Percentiles rank a stretch among this genome's conserved stretches.
Evolutionary conservation across 2,329 filamentous ascomycete genomes (phyloP).

Genomic region (Seiridium unicorne): DNA sequence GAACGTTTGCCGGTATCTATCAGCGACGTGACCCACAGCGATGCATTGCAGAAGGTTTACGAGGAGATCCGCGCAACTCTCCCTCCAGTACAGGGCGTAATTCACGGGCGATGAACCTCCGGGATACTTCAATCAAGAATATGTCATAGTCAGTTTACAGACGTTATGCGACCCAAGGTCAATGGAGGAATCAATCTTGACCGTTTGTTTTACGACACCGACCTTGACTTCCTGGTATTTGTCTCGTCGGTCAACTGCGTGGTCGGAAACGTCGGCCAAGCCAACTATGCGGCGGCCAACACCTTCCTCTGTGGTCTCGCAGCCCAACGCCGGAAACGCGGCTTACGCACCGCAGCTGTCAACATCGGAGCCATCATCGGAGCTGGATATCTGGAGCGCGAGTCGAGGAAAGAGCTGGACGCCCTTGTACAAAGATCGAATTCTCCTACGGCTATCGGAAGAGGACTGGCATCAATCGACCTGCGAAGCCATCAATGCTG

Average conservation of each 20-base stretch:
- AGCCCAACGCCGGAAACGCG: slow-evolving; percentile 11
- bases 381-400: slow-evolving; percentile 13
- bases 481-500: neutral
- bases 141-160: slow-evolving; percentile 17
- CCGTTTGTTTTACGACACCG: slow-evolving; percentile 10
- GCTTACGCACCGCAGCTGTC: slow-evolving; percentile 41
- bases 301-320: slow-evolving; percentile 8
- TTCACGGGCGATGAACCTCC: slow-evolving; percentile 22
- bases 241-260: neutral
- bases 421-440: neutral
- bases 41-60: slow-evolving; percentile 7
- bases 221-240: slow-evolving; percentile 27
- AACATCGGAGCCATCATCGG: slow-evolving; percentile 25
- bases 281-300: neutral
- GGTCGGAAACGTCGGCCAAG: neutral
- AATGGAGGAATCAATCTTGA: slow-evolving; percentile 24
- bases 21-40: slow-evolving; percentile 14
- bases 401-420: neutral
- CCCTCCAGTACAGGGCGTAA: slow-evolving; percentile 17
- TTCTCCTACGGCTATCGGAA: neutral
- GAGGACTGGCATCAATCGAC: slow-evolving; percentile 1
- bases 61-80: slow-evolving; percentile 5
- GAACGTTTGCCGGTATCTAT: neutral
- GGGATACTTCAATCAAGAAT: slow-evolving; percentile 15
- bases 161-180: slow-evolving; percentile 21